Base-by-base conservation (phyloP, 371 early-diverging fungal genomes). In the Mortierella sp. region DNA sequence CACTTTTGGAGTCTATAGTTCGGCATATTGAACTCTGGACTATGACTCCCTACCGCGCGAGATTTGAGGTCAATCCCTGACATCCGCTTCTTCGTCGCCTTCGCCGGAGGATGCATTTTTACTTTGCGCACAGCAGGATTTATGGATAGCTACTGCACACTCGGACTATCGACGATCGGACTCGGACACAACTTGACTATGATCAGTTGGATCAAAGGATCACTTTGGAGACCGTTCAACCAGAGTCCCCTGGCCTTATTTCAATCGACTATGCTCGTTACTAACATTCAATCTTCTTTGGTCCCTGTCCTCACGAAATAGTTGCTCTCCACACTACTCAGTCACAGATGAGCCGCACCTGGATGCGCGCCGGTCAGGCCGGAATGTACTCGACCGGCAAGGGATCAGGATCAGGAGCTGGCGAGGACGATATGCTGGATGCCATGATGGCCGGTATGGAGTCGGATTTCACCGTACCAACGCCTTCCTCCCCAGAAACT, bases 361-460 rank as follows among this genome's bases (percentile, higher is more conserved):
- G 82, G 82, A 52, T 74, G 45, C 77, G 82, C 48, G 74, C 74
- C n/a, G 71, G 74, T 22, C 82, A 81, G 64, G 53, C 68, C 37
- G 55, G 50, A 26, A n/a, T 77, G 71, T 81, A 81, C 67, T 81
- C 82, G 24, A 81, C 82, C 37, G 74, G 71, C 39, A 70, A 74
- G 44, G 78, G 69, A 73, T 69, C 76, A n/a, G 72, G 72, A 66
- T 61, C 77, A 43, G 79, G 73, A 70, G 58, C 73, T 31, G 72
- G 70, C 65, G 77, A 82, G 43, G 79, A 83, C 37, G 84, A 83
- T 65, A 64, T 83, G 37, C 63, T 83, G 70, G 76, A 83, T 29
- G 84, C 84, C 16, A 76, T 83, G 84, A 70, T 83, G 84, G 84
- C 76, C 11, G 79, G 76, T 44, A 78, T 83, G 76, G 84, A 78